A percentile compares a stretch with the other conserved stretches of the same genome.
Evolutionary conservation across 306 rosid genomes (phyloP).

Genomic region (Acmispon strigosus): DNA sequence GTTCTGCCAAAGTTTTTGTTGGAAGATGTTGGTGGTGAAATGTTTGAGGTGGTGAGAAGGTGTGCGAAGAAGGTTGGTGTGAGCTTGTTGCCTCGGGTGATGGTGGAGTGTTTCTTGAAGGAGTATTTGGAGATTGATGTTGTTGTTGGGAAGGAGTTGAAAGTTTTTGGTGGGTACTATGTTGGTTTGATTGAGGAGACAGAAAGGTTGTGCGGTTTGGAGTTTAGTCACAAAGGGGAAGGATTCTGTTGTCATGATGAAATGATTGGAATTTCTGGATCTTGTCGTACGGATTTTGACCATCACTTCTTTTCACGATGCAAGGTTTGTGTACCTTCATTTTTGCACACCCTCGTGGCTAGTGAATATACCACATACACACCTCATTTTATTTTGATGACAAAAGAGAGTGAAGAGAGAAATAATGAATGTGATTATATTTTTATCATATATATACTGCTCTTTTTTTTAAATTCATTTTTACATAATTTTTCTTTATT

Average conservation of each 20-base stretch:
- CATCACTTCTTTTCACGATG: slow-evolving; percentile 37
- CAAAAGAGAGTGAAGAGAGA: too few species aligned
- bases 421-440: too few species aligned
- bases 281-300: slow-evolving; percentile 15
- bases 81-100: slow-evolving; percentile 46
- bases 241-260: not conserved
- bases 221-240: slow-evolving; percentile 13
- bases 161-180: slow-evolving; percentile 54
- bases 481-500: too few species aligned
- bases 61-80: slow-evolving; percentile 47
- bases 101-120: slow-evolving; percentile 62
- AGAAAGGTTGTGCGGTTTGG: not conserved
- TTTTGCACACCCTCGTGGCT: too few species aligned
- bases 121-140: slow-evolving; percentile 60
- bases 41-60: slow-evolving; percentile 32
- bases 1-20: slow-evolving; percentile 65
- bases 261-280: slow-evolving; percentile 42
- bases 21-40: slow-evolving; percentile 63
- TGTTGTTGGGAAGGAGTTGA: slow-evolving; percentile 57
- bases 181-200: slow-evolving; percentile 55
- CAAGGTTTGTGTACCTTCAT: slow-evolving; percentile 33
- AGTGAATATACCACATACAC: too few species aligned
- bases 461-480: too few species aligned
- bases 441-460: too few species aligned
- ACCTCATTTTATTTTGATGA: too few species aligned